phyloP scores from a whole-genome alignment of 2,329 filamentous ascomycete species.

The Geoglossum cookeanum region DNA sequence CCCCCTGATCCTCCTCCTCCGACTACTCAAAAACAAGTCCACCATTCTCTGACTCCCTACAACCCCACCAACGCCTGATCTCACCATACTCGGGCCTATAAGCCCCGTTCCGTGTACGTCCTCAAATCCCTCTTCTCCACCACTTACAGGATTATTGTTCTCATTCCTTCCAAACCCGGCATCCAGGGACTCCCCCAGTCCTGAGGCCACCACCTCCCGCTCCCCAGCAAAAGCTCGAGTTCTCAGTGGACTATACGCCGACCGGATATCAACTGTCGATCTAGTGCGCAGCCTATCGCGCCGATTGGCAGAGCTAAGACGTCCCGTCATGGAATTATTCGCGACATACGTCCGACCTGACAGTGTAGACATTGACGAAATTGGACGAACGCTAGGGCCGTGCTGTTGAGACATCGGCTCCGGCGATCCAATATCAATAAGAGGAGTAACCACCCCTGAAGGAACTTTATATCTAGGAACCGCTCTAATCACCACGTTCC shows the following conservation, averaged over 20 bases:
- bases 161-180: not conserved
- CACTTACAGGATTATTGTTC: not conserved
- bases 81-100: constrained; percentile 15
- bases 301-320: not conserved
- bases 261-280: not conserved
- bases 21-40: constrained; percentile 32
- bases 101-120: not conserved
- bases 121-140: not conserved
- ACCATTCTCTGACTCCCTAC: constrained; percentile 32
- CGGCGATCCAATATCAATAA: not conserved
- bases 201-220: not conserved
- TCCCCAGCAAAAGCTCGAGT: not conserved
- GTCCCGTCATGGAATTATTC: not conserved
- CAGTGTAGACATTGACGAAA: not conserved
- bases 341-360: not conserved
- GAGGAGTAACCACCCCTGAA: not conserved
- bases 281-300: not conserved
- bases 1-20: constrained; percentile 24
- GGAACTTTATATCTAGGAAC: not conserved
- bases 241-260: not conserved
- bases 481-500: not conserved
- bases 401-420: not conserved
- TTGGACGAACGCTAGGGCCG: not conserved
- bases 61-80: not conserved
- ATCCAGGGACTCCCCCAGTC: not conserved